Percentiles rank a stretch among this genome's conserved stretches.
These are phyloP conservation scores for Penicillium egyptiacum DNA, from an alignment of 495 filamentous ascomycete genomes.

Conservation along the genomic window DNA sequence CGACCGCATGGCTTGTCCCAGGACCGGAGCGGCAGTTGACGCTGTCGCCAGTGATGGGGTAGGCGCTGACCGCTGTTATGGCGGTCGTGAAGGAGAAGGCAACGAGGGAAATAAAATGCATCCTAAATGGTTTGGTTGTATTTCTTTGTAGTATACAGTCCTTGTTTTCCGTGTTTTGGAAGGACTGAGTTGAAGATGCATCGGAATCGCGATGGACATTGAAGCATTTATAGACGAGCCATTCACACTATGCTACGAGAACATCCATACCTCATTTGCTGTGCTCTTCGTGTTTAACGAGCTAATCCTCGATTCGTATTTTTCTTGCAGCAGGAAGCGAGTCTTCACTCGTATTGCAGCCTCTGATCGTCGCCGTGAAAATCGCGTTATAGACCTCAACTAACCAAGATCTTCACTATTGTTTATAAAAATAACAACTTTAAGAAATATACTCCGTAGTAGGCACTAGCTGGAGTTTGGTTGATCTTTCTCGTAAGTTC, in stretches of 20 bases:
- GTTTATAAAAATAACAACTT: neutral
- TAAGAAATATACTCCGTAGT: neutral
- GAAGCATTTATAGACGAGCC: neutral
- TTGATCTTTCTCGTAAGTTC: conserved; percentile 10
- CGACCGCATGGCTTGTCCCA: conserved; percentile 14
- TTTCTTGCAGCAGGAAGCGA: neutral
- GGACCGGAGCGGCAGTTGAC: conserved; percentile 24
- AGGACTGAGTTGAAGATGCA: neutral
- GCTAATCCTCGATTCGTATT: neutral
- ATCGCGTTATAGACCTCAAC: neutral
- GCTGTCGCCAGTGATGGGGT: conserved; percentile 15
- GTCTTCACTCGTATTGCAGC: neutral
- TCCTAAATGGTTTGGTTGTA: neutral
- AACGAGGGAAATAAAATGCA: conserved; percentile 14
- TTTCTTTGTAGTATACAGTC: neutral
- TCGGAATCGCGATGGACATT: neutral
- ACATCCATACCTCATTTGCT: neutral
- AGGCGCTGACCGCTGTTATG: conserved; percentile 13
- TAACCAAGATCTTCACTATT: neutral
- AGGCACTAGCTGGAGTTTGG: neutral
- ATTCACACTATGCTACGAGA: neutral
- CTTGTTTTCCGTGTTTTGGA: neutral
- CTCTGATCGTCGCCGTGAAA: no score
- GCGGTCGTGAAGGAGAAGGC: conserved; percentile 11
- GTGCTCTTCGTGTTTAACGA: neutral